These are phyloP conservation scores for Termitomyces eurrhizus DNA, from an alignment of 768 basidiomycete genomes.

Conservation along the genomic window DNA sequence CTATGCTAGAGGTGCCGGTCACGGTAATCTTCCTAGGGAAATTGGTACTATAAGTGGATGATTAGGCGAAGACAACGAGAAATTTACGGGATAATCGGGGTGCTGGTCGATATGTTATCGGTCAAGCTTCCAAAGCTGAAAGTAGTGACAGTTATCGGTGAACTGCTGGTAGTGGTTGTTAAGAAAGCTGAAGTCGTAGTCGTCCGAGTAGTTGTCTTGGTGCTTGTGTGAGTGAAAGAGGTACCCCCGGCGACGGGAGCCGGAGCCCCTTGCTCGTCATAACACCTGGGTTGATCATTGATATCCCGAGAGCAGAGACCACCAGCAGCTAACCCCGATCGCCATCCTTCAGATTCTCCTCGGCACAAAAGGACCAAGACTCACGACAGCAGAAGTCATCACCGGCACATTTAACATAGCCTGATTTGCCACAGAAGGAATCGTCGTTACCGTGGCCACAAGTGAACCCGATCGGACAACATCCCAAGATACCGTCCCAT, in stretches of 20 bases:
- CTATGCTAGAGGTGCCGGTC: background rate
- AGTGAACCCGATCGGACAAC: conserved; percentile 17
- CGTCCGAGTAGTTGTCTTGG: background rate
- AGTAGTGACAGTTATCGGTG: background rate
- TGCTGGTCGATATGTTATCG: background rate
- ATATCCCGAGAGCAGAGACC: conserved; percentile 7
- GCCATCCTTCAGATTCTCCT: background rate
- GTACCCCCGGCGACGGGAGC: background rate
- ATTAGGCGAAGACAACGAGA: background rate
- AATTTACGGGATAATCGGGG: background rate
- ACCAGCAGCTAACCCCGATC: conserved; percentile 13
- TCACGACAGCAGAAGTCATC: conserved; percentile 22
- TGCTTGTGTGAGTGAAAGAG: background rate
- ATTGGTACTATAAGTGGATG: background rate
- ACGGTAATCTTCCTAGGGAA: background rate
- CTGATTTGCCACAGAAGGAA: conserved; percentile 10
- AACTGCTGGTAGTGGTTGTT: background rate
- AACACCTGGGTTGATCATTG: conserved; percentile 4
- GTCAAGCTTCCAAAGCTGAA: background rate
- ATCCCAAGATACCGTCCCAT: conserved; percentile 19
- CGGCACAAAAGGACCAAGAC: background rate
- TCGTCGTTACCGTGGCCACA: conserved; percentile 14
- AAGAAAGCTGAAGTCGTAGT: background rate
- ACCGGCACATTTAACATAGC: conserved; percentile 14
- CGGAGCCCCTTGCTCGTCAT: background rate